These are phyloP conservation scores for Sisymbrium altissimum DNA, from an alignment of 345 rosid species.

Conservation along the genomic window DNA sequence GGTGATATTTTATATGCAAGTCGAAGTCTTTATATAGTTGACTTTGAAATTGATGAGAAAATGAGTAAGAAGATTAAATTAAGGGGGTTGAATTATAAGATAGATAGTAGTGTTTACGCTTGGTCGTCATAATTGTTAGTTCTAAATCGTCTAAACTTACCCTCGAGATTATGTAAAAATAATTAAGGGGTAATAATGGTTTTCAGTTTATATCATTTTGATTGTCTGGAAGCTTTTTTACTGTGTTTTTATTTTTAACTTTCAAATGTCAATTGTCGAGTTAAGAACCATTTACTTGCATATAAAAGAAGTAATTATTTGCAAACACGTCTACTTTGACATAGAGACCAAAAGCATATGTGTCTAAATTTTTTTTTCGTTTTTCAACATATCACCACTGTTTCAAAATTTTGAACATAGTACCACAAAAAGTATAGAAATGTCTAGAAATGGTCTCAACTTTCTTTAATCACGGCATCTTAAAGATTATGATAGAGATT, in stretches of 20 bases:
- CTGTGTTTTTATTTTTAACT: no score
- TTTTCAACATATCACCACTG: neutral
- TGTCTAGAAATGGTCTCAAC: neutral
- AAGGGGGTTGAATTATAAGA: neutral
- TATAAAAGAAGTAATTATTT: neutral
- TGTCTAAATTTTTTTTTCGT: neutral
- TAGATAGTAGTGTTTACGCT: neutral
- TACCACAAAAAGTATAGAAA: neutral
- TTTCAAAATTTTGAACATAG: neutral
- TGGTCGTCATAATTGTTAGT: neutral
- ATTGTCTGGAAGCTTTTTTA: no score
- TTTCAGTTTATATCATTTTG: no score
- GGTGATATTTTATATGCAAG: neutral
- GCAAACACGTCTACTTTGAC: conserved; percentile 9
- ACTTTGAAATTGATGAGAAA: conserved; percentile 4
- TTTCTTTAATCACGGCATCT: neutral
- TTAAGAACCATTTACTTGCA: no score
- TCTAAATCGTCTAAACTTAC: neutral
- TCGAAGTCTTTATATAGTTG: neutral
- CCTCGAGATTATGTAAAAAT: neutral
- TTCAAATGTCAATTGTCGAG: no score
- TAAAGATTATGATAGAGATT: neutral
- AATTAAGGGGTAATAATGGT: neutral
- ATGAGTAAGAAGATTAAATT: neutral
- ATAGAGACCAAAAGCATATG: neutral